Conservation (phyloP, 176 grass and related monocot species). For the Hordeum vulgare region DNA sequence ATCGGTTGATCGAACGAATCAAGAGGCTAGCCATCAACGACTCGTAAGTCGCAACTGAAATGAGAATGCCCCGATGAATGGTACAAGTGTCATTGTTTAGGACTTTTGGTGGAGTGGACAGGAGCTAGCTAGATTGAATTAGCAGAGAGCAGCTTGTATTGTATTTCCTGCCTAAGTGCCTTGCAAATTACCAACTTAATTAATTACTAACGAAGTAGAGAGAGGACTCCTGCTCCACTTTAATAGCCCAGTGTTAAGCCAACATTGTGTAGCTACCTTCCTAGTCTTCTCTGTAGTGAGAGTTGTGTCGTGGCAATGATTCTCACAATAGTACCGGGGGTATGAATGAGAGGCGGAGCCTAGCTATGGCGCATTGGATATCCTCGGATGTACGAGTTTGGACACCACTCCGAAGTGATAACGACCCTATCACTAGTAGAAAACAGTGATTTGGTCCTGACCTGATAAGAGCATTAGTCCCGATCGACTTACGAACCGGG, state of each 20-base stretch:
- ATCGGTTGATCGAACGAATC: neutral
- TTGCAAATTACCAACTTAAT: neutral
- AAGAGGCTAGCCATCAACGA: too few relatives aligned
- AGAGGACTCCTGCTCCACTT: neutral
- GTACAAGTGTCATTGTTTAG: neutral
- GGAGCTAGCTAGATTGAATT: neutral
- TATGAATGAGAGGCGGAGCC: too few relatives aligned
- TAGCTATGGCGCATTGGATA: too few relatives aligned
- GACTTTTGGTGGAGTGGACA: neutral
- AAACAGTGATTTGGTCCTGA: too few relatives aligned
- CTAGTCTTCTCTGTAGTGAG: neutral
- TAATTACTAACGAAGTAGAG: neutral
- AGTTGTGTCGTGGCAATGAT: too few relatives aligned
- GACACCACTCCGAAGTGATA: too few relatives aligned
- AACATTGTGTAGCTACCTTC: neutral
- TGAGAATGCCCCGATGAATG: neutral
- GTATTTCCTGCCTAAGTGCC: neutral
- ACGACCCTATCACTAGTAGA: too few relatives aligned
- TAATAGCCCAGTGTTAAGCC: neutral
- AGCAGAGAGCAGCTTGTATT: neutral
- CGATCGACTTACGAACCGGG: too few relatives aligned
- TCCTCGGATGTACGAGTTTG: too few relatives aligned
- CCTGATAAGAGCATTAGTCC: too few relatives aligned
- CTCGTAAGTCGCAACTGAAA: neutral
- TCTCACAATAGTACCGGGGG: too few relatives aligned